Conservation (phyloP, 129 eudicot species). For the Deinandra increscens region DNA sequence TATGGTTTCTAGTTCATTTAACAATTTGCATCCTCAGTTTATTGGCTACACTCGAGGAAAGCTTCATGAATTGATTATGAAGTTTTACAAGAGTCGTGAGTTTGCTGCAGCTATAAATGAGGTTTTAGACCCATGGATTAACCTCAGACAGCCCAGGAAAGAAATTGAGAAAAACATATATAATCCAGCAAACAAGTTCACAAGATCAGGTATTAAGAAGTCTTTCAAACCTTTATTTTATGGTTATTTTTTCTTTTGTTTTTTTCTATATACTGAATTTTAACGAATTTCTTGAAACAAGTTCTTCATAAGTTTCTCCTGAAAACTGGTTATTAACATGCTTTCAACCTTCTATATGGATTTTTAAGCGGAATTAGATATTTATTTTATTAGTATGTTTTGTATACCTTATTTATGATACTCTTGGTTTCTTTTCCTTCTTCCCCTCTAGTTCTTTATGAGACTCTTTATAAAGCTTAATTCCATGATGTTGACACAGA, state of each 20-base stretch:
- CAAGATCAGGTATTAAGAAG: slow-evolving; percentile 51
- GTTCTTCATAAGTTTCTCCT: neutral
- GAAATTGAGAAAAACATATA: slow-evolving; percentile 70
- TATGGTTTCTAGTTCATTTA: slow-evolving; percentile 41
- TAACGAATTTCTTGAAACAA: neutral
- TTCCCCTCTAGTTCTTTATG: neutral
- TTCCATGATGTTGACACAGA: slow-evolving; percentile 36
- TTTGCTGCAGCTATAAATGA: slow-evolving; percentile 96
- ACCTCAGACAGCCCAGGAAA: slow-evolving; percentile 72
- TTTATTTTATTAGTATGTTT: neutral
- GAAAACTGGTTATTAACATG: neutral
- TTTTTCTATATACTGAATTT: neutral
- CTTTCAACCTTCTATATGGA: slow-evolving; percentile 2
- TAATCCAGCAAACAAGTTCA: slow-evolving; percentile 31
- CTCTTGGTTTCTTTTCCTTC: neutral
- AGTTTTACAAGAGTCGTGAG: slow-evolving; percentile 89
- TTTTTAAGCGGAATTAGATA: neutral
- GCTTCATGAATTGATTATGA: slow-evolving; percentile 97
- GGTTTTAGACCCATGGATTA: slow-evolving; percentile 95
- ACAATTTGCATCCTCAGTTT: slow-evolving; percentile 84
- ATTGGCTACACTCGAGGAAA: slow-evolving; percentile 90
- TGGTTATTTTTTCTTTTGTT: neutral
- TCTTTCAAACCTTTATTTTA: neutral
- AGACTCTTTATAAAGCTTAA: neutral
- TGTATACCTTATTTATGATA: neutral